Evolutionary conservation across 2,329 filamentous ascomycete species (phyloP), one percentile per base, ranked within the genome.

Genomic region (Neofusicoccum kwambonambiense): DNA sequence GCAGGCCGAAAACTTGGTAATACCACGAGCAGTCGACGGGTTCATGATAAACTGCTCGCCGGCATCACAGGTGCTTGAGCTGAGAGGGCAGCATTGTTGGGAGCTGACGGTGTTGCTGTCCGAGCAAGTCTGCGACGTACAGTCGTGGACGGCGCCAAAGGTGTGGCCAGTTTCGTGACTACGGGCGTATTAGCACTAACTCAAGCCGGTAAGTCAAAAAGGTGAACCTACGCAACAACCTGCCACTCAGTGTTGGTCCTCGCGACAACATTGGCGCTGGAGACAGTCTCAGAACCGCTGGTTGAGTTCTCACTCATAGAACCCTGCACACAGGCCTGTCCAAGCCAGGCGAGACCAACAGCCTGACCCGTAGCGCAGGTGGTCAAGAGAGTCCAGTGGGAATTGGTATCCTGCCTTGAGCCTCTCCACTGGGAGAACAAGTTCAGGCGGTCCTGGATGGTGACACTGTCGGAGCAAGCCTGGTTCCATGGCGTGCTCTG

Each of bases 131-230:
- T 77, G 67, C 0, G 81, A 74, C 2, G 87, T 90, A 77, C 95
- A 99, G 78, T 99, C 95, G 77, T 99, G 95, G 9, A 97, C 92
- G 4, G 94, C 95, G 51, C 94, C 94, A 76, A 97, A 98, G 0
- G 93, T 98, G 76, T 98, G 94, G 1, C 93, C 94, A 3, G 89
- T 89, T 78, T 98, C 94, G 75, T 98, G 94, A 35, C 73, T 75
- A 39, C 1, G 17, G 35, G 31, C 13, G 31, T 8, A 15, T 44
- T 17, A 44, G n/a, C 15, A 4, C 6, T 7, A 2, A 13, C 41
- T 17, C 7, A 47, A 49, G 9, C 13, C 51, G 15, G 61, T 22
- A 19, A 47, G 19, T 2, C 31, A 9, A 15, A 17, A 58, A 17
- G 42, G 12, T 37, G 19, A n/a, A 71, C 69, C 72, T 68, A 74